phyloP scores from a whole-genome alignment of 106 monocot genomes.

The Alisma plantagoaquatica region DNA sequence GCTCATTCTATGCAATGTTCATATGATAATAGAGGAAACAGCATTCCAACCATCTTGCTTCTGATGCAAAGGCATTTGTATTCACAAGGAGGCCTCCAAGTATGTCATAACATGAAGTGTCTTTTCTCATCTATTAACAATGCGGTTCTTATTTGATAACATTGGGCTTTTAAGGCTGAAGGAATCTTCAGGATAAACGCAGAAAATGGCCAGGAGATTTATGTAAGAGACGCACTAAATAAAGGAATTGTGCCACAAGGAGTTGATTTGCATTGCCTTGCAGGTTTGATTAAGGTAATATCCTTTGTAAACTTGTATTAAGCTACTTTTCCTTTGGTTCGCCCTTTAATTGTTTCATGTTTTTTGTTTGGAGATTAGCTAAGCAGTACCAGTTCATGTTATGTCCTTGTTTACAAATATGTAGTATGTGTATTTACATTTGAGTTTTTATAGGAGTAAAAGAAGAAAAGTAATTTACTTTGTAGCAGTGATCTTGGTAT shows the following conservation, averaged over 20 bases:
- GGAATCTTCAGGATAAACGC: slow-evolving; percentile 8
- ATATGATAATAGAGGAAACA: slow-evolving; percentile 17
- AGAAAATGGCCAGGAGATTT: slow-evolving; percentile 4
- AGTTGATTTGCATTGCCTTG: slow-evolving; percentile 7
- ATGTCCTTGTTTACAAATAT: too few relatives aligned
- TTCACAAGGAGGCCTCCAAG: slow-evolving; percentile 21
- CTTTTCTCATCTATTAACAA: too few relatives aligned
- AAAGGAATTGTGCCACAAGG: slow-evolving; percentile 5
- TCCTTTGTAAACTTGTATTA: too few relatives aligned
- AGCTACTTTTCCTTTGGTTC: too few relatives aligned
- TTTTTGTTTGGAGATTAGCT: too few relatives aligned
- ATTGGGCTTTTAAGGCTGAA: slow-evolving; percentile 1
- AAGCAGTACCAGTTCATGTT: too few relatives aligned
- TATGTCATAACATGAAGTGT: too few relatives aligned
- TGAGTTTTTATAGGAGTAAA: too few relatives aligned
- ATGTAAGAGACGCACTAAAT: slow-evolving; percentile 7
- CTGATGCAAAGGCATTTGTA: slow-evolving; percentile 20
- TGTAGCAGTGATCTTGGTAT: too few relatives aligned
- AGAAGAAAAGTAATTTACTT: too few relatives aligned
- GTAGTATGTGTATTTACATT: too few relatives aligned
- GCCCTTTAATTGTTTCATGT: too few relatives aligned
- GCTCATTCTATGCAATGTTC: slow-evolving; percentile 25
- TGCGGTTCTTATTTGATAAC: background rate
- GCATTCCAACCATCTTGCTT: slow-evolving; percentile 19
- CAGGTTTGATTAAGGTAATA: slow-evolving; percentile 5